Base-by-base conservation (phyloP, 73 alveolate species). In the Paramecium biaurelia region DNA sequence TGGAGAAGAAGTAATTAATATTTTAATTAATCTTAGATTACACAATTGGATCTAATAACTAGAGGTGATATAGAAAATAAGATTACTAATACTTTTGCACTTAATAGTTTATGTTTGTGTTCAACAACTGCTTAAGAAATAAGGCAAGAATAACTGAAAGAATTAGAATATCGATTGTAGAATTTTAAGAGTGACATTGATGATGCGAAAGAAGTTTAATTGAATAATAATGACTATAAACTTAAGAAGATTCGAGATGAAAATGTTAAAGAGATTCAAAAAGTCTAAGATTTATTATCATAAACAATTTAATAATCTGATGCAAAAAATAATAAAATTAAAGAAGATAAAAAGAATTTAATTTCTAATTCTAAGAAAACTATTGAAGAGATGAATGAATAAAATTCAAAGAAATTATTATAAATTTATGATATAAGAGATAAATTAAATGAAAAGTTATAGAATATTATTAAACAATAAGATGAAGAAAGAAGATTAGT, bases 101-200 rank as follows among this genome's bases (percentile, higher is more conserved):
- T 86, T 7, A 86, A 86, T 34, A 86, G 53, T 20, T 85, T 86
- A 6, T 86, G 93, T 23, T 37, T 86, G n/a, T 59, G 86, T 37
- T 86, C 93, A 4, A 30, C 59, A 32, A 41, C 58, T 23, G 68
- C 86, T 41, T 37, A 59, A 24, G 93, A 86, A 23, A 63, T 85
- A 63, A 86, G 85, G 7, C 21, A 63, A 86, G 86, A 86, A 15
- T 63, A 76, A 18, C 15, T 86, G 35, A 86, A 86, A 20, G 93
- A 86, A 18, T 67, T 86, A 24, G 93, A 86, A 86, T 86, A 63
- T 86, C 30, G 72, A 32, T 67, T 86, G 11, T 86, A 86, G 34
- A 86, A 86, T 58, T 86, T 63, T 37, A 86, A 86, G 37, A 86
- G 93, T 42, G 93, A 86, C 41, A 86, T 86, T 15, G 93, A 86